Evolutionary conservation across 2,329 filamentous ascomycete species (phyloP), one percentile per base, ranked within the genome.

Genomic region (Diaporthe citri): DNA sequence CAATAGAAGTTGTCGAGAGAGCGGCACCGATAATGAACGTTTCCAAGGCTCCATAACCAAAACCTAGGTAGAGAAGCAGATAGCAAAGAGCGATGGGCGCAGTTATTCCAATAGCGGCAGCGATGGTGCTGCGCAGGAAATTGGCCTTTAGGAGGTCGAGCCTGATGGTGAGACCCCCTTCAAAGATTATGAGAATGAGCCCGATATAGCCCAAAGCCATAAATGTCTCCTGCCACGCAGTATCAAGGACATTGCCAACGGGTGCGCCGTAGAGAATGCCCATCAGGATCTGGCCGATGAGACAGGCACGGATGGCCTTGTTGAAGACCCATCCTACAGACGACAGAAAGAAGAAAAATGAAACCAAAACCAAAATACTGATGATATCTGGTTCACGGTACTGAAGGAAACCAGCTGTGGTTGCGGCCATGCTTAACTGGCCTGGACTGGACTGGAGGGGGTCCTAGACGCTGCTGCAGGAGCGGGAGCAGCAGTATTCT

Each of bases 181-280:
- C 85, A 73, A 88, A 88, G 55, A 88, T 88, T 73, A 88, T 87
- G 52, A 88, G 78, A 60, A 88, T 85, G 59, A 88, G 78, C 2
- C 87, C 87, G 25, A 88, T 80, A 77, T 88, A 88, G 28, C 87
- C 87, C 31, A 88, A 76, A 2, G 82, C 82, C 6, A 88, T 79
- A 73, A 88, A 87, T 0, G 86, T 86, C 60, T 86, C 79, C 76
- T 87, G 85, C 86, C 85, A 87, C 31, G 82, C 76, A 7, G 78
- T 51, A 5, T 82, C 77, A n/a, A 88, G 79, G 59, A 87, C 85
- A 77, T 87, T 82, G n/a, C 82, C 86, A 28, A 87, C 76, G 3
- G 86, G 86, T 41, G 81, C 77, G 51, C 86, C 86, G 69, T 87
- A 88, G 25, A 87, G 81, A 46, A 88, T 84, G 2, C 86, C 86